Evolutionary conservation across 228 moss, liverwort and hornwort genomes (phyloP).

Genomic region (Sphagnum magellanicum): DNA sequence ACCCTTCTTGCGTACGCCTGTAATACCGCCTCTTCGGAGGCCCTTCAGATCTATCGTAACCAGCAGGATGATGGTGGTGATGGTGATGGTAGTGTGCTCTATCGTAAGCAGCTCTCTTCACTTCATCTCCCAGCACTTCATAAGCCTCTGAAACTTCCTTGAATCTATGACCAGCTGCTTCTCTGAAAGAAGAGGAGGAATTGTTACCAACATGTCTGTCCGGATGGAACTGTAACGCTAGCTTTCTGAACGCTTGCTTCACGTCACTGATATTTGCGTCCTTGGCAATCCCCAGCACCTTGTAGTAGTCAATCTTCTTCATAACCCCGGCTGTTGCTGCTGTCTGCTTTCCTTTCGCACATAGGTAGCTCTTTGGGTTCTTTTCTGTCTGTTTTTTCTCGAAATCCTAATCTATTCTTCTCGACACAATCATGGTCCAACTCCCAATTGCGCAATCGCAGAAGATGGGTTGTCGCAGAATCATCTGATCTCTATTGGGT

Average conservation of each 20-base stretch:
- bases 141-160: slow-evolving; percentile 81
- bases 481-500: too few species aligned
- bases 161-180: slow-evolving; percentile 62
- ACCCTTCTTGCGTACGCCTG: slow-evolving; percentile 31
- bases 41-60: slow-evolving; percentile 14
- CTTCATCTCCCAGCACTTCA: slow-evolving; percentile 65
- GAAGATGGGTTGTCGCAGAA: too few species aligned
- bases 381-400: too few species aligned
- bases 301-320: slow-evolving; percentile 76
- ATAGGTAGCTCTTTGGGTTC: too few species aligned
- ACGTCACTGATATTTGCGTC: slow-evolving; percentile 65
- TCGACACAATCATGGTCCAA: too few species aligned
- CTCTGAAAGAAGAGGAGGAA: slow-evolving; percentile 33
- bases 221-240: slow-evolving; percentile 78
- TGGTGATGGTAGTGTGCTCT: slow-evolving; percentile 2
- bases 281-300: slow-evolving; percentile 65
- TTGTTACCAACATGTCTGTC: slow-evolving; percentile 53
- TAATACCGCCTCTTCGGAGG: slow-evolving; percentile 54
- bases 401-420: too few species aligned
- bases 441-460: too few species aligned
- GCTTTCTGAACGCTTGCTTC: slow-evolving; percentile 77
- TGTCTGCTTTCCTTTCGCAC: too few species aligned
- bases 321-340: too few species aligned
- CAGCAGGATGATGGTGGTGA: not conserved
- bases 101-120: slow-evolving; percentile 70